These are phyloP conservation scores for Tolypocladium amazonense DNA, from an alignment of 2,329 filamentous ascomycete genomes.

Conservation along the genomic window DNA sequence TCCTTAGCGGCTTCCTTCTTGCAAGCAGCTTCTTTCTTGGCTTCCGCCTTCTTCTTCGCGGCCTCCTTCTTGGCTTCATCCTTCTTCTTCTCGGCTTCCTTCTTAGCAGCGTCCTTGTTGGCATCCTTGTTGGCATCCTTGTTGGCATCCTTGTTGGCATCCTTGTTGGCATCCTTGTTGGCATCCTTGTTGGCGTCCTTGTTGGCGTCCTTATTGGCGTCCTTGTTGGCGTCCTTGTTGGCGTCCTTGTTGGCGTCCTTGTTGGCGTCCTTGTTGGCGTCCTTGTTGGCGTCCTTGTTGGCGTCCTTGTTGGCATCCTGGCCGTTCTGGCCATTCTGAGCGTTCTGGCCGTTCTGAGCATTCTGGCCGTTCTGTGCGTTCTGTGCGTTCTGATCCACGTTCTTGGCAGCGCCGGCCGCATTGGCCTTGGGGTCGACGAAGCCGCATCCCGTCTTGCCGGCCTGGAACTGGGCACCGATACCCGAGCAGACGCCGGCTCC, in stretches of 20 bases:
- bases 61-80: neutral
- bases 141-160: neutral
- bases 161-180: neutral
- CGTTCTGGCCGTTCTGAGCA: neutral
- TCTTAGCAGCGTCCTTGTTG: neutral
- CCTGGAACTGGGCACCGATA: constrained; percentile 16
- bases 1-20: neutral
- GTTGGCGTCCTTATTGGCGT: neutral
- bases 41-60: neutral
- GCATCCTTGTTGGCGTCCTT: neutral
- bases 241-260: neutral
- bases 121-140: neutral
- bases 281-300: neutral
- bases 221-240: neutral
- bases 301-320: neutral
- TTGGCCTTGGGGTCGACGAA: constrained; percentile 11
- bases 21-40: neutral
- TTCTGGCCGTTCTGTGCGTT: neutral
- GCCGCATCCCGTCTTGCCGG: constrained; percentile 18
- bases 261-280: neutral
- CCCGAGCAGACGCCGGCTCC: constrained; percentile 17
- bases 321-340: neutral
- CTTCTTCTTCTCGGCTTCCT: neutral
- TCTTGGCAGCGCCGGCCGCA: neutral
- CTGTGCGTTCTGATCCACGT: neutral